Base-by-base conservation (phyloP, 2,329 filamentous ascomycete genomes). In the Paecilomyces fulvus region DNA sequence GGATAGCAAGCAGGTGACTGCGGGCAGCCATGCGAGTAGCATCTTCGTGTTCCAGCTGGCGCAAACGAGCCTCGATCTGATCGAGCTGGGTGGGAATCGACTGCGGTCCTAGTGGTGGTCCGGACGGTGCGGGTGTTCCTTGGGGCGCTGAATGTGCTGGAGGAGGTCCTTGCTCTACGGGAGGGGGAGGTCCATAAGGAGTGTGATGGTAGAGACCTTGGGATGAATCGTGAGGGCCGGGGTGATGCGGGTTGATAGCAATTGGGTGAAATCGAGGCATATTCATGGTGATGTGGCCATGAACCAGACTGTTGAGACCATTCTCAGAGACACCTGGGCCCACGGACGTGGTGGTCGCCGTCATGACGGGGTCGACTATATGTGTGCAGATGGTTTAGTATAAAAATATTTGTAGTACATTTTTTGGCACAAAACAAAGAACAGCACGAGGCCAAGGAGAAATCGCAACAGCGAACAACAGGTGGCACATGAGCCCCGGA, bases 31-130 rank as follows among this genome's bases (percentile, higher is more conserved):
- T 71, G 25, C 72, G 70, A 31, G 63, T 64, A 54, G 70, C 71
- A 56, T 74, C 72, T 61, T 74, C 72, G 55, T 73, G 68, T 57
- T 74, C 72, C 60, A 74, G 60, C 58, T 74, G 71, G 30, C 70
- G 65, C 56, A 74, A 58, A 1, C 72, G 70, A 49, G 63, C 60
- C 60, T 74, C 72, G 33, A 74, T 73, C 51, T 73, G 70, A 52
- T 74, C 72, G 55, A 74, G 60, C 43, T 67, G 63, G 5, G 61
- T 60, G 46, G 65, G 61, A 50, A 64, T 62, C 6, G 65, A 55
- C 3, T 61, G 63, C 6, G 67, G 65, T 51, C 43, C 37, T 1
- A 61, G 61, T 30, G 61, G 63, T 17, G 57, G 55, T 21, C 30
- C 43, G n/a, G 37, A 8, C 37, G 37, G 37, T n/a, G 37, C 37